A percentile compares a stretch with the other conserved stretches of the same genome.
Evolutionary conservation across 2,329 filamentous ascomycete species (phyloP).

Genomic region (Setomelanomma holmii): DNA sequence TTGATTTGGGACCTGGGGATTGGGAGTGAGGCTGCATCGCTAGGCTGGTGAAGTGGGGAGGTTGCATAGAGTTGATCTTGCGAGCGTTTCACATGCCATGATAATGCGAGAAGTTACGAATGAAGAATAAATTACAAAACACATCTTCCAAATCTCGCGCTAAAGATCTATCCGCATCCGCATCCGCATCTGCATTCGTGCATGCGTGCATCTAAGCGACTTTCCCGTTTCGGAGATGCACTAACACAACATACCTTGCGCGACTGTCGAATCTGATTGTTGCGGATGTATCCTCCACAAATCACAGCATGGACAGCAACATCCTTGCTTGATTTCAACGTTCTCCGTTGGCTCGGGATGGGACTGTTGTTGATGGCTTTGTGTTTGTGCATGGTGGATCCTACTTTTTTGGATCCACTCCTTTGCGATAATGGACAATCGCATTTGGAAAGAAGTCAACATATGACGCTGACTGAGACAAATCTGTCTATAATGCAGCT

Average conservation of each 20-base stretch:
- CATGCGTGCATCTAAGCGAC: not conserved
- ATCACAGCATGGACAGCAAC: not conserved
- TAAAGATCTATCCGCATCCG: not conserved
- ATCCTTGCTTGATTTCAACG: too few species aligned
- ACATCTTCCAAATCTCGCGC: not conserved
- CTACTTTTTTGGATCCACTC: too few species aligned
- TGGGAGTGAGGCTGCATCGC: slow-evolving; percentile 36
- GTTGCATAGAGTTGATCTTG: too few species aligned
- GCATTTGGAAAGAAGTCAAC: not conserved
- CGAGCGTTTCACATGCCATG: too few species aligned
- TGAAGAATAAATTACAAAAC: not conserved
- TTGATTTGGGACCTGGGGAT: slow-evolving; percentile 45
- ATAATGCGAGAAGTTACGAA: not conserved
- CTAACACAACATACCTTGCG: not conserved
- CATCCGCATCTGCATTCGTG: not conserved
- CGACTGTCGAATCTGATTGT: not conserved
- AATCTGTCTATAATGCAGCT: too few species aligned
- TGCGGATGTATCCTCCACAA: not conserved
- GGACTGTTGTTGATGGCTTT: not conserved
- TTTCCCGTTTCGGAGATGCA: not conserved
- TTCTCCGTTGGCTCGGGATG: not conserved
- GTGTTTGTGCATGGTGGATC: too few species aligned
- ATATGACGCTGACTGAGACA: not conserved
- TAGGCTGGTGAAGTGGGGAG: too few species aligned
- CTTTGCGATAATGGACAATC: too few species aligned